Evolutionary conservation across 129 eudicot species (phyloP).

Genomic region (Flaveria trinervia): DNA sequence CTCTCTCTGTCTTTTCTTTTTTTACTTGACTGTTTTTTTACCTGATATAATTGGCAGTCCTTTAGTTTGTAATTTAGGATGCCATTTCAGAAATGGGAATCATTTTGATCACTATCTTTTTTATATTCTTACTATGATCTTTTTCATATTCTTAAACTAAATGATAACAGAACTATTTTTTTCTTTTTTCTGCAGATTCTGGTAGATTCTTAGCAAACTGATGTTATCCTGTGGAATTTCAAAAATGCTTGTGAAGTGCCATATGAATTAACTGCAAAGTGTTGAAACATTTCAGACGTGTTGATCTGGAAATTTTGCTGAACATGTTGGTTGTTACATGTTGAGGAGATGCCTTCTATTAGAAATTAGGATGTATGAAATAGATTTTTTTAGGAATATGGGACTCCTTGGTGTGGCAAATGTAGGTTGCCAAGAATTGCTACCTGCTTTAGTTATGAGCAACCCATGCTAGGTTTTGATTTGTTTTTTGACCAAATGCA

Average conservation of each 20-base stretch:
- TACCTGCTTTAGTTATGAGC: conserved; percentile 31
- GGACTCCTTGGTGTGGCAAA: conserved; percentile 40
- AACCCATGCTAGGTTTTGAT: conserved; percentile 31
- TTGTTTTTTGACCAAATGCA: conserved; percentile 19
- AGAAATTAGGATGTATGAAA: conserved; percentile 40
- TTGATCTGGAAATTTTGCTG: conserved; percentile 29
- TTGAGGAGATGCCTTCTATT: conserved; percentile 22
- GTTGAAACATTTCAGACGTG: conserved; percentile 2
- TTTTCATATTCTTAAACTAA: background rate
- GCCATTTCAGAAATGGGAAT: background rate
- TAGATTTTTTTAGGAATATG: conserved; percentile 34
- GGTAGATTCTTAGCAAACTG: conserved; percentile 14
- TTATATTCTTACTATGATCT: too few species aligned
- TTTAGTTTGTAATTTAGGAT: background rate
- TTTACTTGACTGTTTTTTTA: background rate
- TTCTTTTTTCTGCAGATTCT: conserved; percentile 19
- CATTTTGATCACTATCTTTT: background rate
- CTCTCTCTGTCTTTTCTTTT: too few species aligned
- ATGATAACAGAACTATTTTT: background rate
- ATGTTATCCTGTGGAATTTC: conserved; percentile 2
- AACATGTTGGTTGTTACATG: conserved; percentile 17
- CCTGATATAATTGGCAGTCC: too few species aligned
- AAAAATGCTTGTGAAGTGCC: conserved; percentile 23
- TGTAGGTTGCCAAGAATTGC: conserved; percentile 46
- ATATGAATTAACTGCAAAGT: background rate